Evolutionary conservation across 768 basidiomycete genomes (phyloP).

Genomic region (Phaffia australis): DNA sequence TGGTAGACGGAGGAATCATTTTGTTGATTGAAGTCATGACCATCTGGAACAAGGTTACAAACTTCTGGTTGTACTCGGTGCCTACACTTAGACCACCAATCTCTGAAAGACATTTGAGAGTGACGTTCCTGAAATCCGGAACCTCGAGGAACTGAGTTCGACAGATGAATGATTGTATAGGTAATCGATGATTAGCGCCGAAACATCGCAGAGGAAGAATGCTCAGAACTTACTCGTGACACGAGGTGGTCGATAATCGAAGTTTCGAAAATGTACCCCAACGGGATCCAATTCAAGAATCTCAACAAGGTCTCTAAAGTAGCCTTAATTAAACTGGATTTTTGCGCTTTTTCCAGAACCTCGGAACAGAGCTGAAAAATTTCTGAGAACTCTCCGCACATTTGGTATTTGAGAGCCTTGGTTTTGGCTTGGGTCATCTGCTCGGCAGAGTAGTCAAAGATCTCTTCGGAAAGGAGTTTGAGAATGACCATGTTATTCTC

Average conservation of each 20-base stretch:
- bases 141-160: slow-evolving; percentile 79
- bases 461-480: slow-evolving; percentile 92
- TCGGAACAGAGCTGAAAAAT: slow-evolving; percentile 97
- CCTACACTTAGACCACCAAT: slow-evolving; percentile 90
- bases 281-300: slow-evolving; percentile 97
- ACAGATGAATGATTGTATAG: background rate
- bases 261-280: slow-evolving; percentile 98
- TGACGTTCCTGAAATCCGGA: slow-evolving; percentile 92
- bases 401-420: slow-evolving; percentile 92
- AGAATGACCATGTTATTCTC: slow-evolving; percentile 99
- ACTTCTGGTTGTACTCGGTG: slow-evolving; percentile 95
- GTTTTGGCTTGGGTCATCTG: slow-evolving; percentile 98
- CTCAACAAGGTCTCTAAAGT: slow-evolving; percentile 88
- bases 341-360: slow-evolving; percentile 92
- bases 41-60: slow-evolving; percentile 92
- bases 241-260: slow-evolving; percentile 89
- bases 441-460: slow-evolving; percentile 97
- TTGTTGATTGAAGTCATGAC: slow-evolving; percentile 95
- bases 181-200: background rate
- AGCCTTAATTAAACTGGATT: slow-evolving; percentile 82
- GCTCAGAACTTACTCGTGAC: slow-evolving; percentile 56
- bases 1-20: slow-evolving; percentile 91
- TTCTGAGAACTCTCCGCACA: slow-evolving; percentile 93
- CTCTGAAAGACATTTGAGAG: slow-evolving; percentile 90
- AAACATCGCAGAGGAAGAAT: background rate